phyloP scores from a whole-genome alignment of 768 basidiomycete genomes.

The Calocera viscosa region DNA sequence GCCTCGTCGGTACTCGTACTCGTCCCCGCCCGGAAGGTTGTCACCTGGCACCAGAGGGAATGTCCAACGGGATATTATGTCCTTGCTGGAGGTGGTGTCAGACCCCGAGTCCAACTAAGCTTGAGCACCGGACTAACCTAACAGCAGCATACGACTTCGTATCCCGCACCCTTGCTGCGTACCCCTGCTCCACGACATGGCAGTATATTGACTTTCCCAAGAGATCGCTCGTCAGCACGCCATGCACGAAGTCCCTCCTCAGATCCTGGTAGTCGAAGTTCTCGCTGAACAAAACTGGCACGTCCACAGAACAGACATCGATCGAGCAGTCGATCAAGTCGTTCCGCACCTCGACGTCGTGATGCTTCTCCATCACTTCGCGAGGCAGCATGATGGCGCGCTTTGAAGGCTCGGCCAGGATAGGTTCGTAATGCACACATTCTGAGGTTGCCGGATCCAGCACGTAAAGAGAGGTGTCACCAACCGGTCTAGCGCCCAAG shows the following conservation, averaged over 20 bases:
- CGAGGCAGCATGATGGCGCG: conserved; percentile 56
- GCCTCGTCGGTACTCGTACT: conserved; percentile 79
- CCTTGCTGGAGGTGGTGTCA: conserved; percentile 47
- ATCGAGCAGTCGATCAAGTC: conserved; percentile 82
- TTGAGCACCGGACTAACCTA: conserved; percentile 38
- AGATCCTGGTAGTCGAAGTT: conserved; percentile 96
- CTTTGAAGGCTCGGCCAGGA: conserved; percentile 56
- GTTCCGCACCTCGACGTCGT: conserved; percentile 74
- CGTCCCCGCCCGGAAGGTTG: conserved; percentile 64
- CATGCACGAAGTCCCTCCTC: conserved; percentile 84
- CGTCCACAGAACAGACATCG: conserved; percentile 90
- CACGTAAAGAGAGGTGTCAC: conserved; percentile 67
- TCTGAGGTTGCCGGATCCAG: conserved; percentile 63
- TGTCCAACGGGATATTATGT: conserved; percentile 85
- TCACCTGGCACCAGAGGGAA: conserved; percentile 94
- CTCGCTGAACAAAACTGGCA: conserved; percentile 91
- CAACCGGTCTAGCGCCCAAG: conserved; percentile 40
- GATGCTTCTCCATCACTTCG: conserved; percentile 55
- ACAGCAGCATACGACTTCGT: conserved; percentile 83
- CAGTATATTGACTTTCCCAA: conserved; percentile 91
- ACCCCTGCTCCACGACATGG: conserved; percentile 75
- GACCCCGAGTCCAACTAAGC: conserved; percentile 10
- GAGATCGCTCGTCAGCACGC: conserved; percentile 85
- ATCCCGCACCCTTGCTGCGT: conserved; percentile 87
- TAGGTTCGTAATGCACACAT: conserved; percentile 74